Percentiles rank a stretch among this genome's conserved stretches.
Evolutionary conservation across 2,329 filamentous ascomycete genomes (phyloP).

Genomic region (Fusarium coffeatum): DNA sequence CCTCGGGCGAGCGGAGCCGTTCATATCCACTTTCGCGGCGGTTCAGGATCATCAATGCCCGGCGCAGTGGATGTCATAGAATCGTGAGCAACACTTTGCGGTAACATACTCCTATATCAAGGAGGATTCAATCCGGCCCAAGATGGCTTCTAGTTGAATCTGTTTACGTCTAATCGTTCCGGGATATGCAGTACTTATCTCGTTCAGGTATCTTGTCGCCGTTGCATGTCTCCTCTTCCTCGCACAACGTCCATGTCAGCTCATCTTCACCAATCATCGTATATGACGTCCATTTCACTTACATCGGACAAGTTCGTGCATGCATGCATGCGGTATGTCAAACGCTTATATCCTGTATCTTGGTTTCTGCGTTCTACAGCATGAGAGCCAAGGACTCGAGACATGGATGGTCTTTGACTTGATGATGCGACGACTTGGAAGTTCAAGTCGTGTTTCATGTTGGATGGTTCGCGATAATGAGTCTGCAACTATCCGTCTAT

Average conservation of each 20-base stretch:
- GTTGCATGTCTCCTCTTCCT: background rate
- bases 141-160: background rate
- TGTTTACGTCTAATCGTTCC: background rate
- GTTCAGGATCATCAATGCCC: slow-evolving; percentile 9
- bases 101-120: background rate
- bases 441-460: background rate
- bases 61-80: slow-evolving; percentile 21
- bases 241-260: slow-evolving; percentile 4
- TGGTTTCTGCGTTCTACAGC: background rate
- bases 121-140: too few relatives aligned
- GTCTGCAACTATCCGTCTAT: background rate
- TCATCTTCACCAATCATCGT: background rate
- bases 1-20: slow-evolving; percentile 36
- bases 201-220: background rate
- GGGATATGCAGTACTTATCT: background rate
- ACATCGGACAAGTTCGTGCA: slow-evolving; percentile 4
- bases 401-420: background rate
- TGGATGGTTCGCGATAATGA: background rate
- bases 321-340: background rate
- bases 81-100: background rate
- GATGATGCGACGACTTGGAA: background rate
- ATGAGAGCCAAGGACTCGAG: slow-evolving; percentile 2
- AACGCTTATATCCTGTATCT: slow-evolving; percentile 5
- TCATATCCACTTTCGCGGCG: slow-evolving; percentile 34
- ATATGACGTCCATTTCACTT: background rate